Evolutionary conservation across 2,329 filamentous ascomycete species (phyloP).

Genomic region (Trichoderma endophyticum): DNA sequence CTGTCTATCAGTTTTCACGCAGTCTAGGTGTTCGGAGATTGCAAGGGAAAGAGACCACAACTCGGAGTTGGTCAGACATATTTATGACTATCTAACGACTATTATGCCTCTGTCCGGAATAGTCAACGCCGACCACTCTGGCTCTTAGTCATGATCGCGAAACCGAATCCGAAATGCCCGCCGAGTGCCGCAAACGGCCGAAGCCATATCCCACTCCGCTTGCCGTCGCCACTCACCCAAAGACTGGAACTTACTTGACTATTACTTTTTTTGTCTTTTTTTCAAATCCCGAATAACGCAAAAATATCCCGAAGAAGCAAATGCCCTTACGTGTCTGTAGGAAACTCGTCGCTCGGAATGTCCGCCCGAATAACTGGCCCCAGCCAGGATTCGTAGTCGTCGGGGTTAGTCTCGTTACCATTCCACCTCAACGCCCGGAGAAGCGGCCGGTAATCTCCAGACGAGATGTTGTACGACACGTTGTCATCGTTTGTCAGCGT

Average conservation of each 20-base stretch:
- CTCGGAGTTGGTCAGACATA: not conserved
- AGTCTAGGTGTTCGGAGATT: not conserved
- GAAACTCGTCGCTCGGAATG: not conserved
- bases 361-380: not conserved
- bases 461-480: not conserved
- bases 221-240: not conserved
- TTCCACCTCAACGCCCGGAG: not conserved
- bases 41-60: not conserved
- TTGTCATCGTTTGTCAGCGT: constrained; percentile 3
- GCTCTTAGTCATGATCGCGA: not conserved
- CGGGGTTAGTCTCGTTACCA: not conserved
- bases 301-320: not conserved
- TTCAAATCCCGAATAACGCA: not conserved
- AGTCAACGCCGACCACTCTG: not conserved
- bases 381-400: constrained; percentile 4
- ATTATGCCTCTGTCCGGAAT: not conserved
- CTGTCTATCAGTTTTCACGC: not conserved
- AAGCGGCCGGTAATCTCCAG: constrained; percentile 10
- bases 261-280: not conserved
- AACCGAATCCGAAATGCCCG: too few relatives aligned
- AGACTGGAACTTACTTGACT: not conserved
- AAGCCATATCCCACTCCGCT: not conserved
- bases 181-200: not conserved
- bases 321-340: not conserved
- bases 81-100: not conserved